phyloP scores from a whole-genome alignment of 225 moss, liverwort and hornwort species.

The Thuidium tamariscinum region DNA sequence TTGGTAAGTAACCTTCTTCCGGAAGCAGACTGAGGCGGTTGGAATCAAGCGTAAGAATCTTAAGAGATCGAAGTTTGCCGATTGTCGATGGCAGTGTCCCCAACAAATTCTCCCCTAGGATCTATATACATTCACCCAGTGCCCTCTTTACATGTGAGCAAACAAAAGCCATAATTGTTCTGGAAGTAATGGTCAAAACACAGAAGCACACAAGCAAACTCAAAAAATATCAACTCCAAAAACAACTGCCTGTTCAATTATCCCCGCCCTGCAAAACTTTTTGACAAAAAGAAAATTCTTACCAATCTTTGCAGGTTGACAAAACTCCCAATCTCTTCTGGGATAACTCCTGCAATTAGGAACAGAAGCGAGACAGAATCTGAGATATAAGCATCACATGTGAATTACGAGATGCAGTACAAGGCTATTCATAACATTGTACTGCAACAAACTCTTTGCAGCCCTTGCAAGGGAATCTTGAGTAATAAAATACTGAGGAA shows the following conservation, averaged over 20 bases:
- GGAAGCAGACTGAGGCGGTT: constrained; percentile 43
- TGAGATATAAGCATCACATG: background rate
- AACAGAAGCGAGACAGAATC: background rate
- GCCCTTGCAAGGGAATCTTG: background rate
- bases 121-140: constrained; percentile 12
- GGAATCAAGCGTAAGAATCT: constrained; percentile 47
- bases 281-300: background rate
- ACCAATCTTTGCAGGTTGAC: constrained; percentile 58
- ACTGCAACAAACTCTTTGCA: background rate
- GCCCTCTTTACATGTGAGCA: background rate
- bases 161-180: background rate
- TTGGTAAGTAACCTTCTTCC: constrained; percentile 26
- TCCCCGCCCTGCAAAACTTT: background rate
- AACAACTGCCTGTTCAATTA: background rate
- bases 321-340: constrained; percentile 41
- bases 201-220: background rate
- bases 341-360: constrained; percentile 27
- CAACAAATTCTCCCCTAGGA: constrained; percentile 42
- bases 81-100: constrained; percentile 38
- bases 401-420: background rate
- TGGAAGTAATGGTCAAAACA: background rate
- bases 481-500: background rate
- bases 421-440: background rate
- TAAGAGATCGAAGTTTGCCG: constrained; percentile 49
- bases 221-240: background rate